These are phyloP conservation scores for Microcos paniculata DNA, from an alignment of 345 rosid species.

Conservation along the genomic window DNA sequence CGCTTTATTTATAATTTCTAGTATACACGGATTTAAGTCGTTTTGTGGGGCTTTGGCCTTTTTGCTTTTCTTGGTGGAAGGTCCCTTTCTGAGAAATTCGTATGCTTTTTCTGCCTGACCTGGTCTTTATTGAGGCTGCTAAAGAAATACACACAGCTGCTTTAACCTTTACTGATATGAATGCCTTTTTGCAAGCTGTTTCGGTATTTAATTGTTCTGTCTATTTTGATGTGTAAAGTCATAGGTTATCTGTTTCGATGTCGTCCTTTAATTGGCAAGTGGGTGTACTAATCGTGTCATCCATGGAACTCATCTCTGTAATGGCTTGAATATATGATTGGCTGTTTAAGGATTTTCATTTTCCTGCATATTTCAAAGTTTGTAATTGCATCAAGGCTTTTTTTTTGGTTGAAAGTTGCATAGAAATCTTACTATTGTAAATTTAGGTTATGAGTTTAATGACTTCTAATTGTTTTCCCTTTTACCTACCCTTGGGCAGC, in stretches of 20 bases:
- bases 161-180: not conserved
- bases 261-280: not conserved
- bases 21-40: not conserved
- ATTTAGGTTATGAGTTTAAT: not conserved
- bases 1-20: not conserved
- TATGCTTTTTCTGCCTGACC: not conserved
- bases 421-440: not conserved
- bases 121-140: not conserved
- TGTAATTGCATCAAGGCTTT: not conserved
- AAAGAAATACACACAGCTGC: not conserved
- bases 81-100: not conserved
- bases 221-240: not conserved
- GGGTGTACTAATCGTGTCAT: not conserved
- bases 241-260: not conserved
- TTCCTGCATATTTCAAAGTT: not conserved
- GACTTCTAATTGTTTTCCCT: not conserved
- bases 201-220: not conserved
- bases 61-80: not conserved
- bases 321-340: not conserved
- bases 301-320: not conserved
- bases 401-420: not conserved
- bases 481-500: constrained; percentile 39
- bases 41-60: not conserved
- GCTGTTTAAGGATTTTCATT: not conserved
- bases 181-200: not conserved